Evolutionary conservation across 2,329 filamentous ascomycete genomes (phyloP).

Genomic region (Cryoendolithus antarcticus): DNA sequence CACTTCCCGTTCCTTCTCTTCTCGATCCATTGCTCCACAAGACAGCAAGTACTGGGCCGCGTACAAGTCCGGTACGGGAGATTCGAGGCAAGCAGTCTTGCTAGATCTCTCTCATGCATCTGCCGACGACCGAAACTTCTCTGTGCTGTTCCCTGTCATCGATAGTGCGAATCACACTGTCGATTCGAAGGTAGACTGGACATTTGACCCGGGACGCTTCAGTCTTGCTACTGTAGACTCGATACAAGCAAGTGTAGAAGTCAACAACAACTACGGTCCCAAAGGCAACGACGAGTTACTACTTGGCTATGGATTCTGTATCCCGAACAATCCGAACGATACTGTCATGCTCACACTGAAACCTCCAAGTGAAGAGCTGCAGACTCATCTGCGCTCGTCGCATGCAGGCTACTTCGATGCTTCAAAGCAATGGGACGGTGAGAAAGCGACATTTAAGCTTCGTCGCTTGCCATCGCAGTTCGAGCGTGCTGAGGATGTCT

Average conservation of each 20-base stretch:
- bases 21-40: constrained; percentile 21
- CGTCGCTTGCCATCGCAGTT: constrained; percentile 5
- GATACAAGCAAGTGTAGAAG: constrained; percentile 27
- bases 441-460: constrained; percentile 27
- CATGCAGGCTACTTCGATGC: constrained; percentile 24
- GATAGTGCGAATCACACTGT: constrained; percentile 38
- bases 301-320: constrained; percentile 41
- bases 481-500: constrained; percentile 7
- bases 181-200: constrained; percentile 36
- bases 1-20: constrained; percentile 40
- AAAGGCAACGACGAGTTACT: constrained; percentile 42
- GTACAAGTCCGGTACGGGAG: constrained; percentile 19
- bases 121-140: constrained; percentile 25
- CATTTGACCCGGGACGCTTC: constrained; percentile 28
- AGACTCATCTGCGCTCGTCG: constrained; percentile 16
- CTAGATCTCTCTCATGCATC: constrained; percentile 22
- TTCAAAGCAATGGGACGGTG: constrained; percentile 21
- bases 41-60: constrained; percentile 25
- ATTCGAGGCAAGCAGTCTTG: constrained; percentile 20
- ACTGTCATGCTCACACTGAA: constrained; percentile 31
- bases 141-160: constrained; percentile 38
- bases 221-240: constrained; percentile 25
- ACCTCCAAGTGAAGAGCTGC: constrained; percentile 26
- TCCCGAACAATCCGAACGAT: constrained; percentile 35
- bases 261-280: constrained; percentile 43